These are phyloP conservation scores for Citrus reticulata DNA, from an alignment of 345 rosid species.

Conservation along the genomic window DNA sequence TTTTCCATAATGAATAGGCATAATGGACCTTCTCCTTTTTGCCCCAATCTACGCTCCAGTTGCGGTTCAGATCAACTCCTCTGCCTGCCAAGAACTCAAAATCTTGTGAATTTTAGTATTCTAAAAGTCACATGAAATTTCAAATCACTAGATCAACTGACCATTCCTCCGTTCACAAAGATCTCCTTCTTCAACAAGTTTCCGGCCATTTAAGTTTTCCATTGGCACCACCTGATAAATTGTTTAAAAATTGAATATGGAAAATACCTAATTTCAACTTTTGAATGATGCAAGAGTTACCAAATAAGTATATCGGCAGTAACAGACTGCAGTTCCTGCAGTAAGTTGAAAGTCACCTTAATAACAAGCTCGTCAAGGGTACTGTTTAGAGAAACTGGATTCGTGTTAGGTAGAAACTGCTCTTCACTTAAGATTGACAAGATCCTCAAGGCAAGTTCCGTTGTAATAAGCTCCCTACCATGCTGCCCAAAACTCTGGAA, in stretches of 20 bases:
- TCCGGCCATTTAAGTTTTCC: slow-evolving; percentile 93
- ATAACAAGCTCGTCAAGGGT: slow-evolving; percentile 67
- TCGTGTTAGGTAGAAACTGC: slow-evolving; percentile 55
- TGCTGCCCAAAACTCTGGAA: slow-evolving; percentile 99
- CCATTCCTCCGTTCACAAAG: slow-evolving; percentile 98
- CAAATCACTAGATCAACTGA: slow-evolving; percentile 17
- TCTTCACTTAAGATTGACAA: slow-evolving; percentile 86
- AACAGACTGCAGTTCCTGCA: neutral
- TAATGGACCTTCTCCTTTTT: slow-evolving; percentile 82
- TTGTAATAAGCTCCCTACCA: slow-evolving; percentile 91
- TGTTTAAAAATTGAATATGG: slow-evolving; percentile 10
- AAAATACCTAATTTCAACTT: neutral
- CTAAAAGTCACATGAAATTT: neutral
- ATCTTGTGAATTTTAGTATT: slow-evolving; percentile 10
- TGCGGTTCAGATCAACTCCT: slow-evolving; percentile 97
- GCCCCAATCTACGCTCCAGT: slow-evolving; percentile 99
- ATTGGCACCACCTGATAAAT: slow-evolving; percentile 74
- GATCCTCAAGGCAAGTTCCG: slow-evolving; percentile 81
- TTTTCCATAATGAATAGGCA: neutral
- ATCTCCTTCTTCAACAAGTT: slow-evolving; percentile 88
- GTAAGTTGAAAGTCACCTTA: slow-evolving; percentile 44
- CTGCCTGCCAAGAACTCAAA: slow-evolving; percentile 52
- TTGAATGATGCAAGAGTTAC: neutral
- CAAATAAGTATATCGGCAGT: neutral
- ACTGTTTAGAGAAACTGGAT: slow-evolving; percentile 38